These are phyloP conservation scores for Heterobasidion occidentale DNA, from an alignment of 1,284 basidiomycete species.

Conservation along the genomic window DNA sequence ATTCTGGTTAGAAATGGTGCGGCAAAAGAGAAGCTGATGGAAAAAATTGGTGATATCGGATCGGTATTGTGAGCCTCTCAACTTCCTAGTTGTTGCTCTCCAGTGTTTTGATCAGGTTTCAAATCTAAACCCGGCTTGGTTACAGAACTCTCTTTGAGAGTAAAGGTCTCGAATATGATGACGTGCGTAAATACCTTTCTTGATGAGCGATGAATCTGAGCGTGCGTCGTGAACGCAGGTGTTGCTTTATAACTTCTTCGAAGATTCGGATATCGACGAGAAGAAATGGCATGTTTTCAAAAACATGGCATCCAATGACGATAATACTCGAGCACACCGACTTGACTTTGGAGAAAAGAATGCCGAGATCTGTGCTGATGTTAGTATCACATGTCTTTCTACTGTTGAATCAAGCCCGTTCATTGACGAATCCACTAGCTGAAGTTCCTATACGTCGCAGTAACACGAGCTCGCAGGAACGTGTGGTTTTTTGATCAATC, in stretches of 20 bases:
- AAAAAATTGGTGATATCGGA: slow-evolving; percentile 52
- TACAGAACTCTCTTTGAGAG: slow-evolving; percentile 63
- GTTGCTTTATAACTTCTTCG: slow-evolving; percentile 64
- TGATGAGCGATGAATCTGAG: background rate
- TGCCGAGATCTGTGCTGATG: slow-evolving; percentile 54
- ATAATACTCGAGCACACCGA: slow-evolving; percentile 28
- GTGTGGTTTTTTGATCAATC: slow-evolving; percentile 63
- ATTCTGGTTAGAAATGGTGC: slow-evolving; percentile 61
- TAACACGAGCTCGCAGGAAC: slow-evolving; percentile 60
- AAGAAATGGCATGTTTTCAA: slow-evolving; percentile 56
- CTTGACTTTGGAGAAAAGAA: slow-evolving; percentile 44
- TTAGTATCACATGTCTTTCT: slow-evolving; percentile 14
- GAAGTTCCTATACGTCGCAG: slow-evolving; percentile 62
- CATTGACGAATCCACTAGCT: slow-evolving; percentile 28
- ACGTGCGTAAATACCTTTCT: slow-evolving; percentile 31
- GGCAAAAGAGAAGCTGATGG: slow-evolving; percentile 38
- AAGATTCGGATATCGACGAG: slow-evolving; percentile 44
- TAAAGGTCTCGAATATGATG: slow-evolving; percentile 71
- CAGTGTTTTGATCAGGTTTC: background rate
- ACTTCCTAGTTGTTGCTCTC: background rate
- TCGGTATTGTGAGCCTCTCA: slow-evolving; percentile 45
- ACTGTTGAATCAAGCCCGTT: background rate
- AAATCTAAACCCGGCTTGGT: background rate
- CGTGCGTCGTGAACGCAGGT: slow-evolving; percentile 32
- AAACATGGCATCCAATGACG: slow-evolving; percentile 24